Percentiles rank a stretch among this genome's conserved stretches.
These are phyloP conservation scores for Ramalina peruviana DNA, from an alignment of 495 filamentous ascomycete species.

Conservation along the genomic window DNA sequence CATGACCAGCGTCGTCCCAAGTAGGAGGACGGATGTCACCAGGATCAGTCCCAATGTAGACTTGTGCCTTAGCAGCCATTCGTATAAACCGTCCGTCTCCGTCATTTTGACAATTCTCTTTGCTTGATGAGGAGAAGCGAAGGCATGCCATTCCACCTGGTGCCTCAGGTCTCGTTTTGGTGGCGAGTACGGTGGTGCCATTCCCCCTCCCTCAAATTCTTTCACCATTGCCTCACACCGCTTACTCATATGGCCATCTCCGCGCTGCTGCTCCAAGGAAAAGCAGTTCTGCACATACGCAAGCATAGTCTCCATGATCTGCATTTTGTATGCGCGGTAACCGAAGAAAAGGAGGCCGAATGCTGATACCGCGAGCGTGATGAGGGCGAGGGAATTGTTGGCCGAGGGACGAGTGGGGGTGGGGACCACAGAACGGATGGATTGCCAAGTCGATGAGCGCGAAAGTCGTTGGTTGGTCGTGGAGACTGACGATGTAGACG, in stretches of 20 bases:
- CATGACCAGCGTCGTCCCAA: too few relatives aligned
- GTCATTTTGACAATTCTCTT: background rate
- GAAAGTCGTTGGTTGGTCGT: too few relatives aligned
- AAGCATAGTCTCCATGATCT: background rate
- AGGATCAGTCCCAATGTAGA: background rate
- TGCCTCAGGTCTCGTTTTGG: background rate
- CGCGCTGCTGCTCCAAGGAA: background rate
- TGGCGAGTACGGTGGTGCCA: background rate
- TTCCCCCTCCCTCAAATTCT: background rate
- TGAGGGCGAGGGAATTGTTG: background rate
- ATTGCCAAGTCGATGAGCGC: too few relatives aligned
- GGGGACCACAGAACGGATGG: too few relatives aligned
- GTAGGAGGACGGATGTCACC: background rate
- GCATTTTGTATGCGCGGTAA: constrained; percentile 1
- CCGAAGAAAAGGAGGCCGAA: constrained; percentile 5
- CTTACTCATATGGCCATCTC: background rate
- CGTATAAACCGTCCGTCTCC: background rate
- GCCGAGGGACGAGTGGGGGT: too few relatives aligned
- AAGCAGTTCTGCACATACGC: background rate
- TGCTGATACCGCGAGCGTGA: constrained; percentile 3
- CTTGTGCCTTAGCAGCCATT: background rate
- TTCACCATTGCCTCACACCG: background rate
- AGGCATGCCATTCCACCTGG: background rate
- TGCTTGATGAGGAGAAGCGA: too few relatives aligned
- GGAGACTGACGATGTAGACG: too few relatives aligned